Percentiles rank a stretch among this genome's conserved stretches.
phyloP scores from a whole-genome alignment of 768 basidiomycete species.

The Tephrocybe sp. region DNA sequence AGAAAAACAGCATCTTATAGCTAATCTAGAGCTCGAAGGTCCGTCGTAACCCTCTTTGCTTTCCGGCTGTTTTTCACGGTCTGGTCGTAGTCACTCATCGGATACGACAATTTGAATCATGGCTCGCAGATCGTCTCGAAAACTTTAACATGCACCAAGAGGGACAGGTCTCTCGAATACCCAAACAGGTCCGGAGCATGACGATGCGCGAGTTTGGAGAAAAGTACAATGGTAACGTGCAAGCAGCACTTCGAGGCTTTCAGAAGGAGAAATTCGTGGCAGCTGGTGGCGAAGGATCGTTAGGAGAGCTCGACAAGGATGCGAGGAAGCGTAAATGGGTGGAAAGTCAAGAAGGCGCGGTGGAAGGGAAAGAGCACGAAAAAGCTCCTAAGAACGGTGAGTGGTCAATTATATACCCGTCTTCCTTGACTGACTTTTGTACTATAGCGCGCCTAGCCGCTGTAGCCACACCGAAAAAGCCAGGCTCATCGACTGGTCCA shows the following conservation, averaged over 20 bases:
- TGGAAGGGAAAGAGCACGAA: constrained; percentile 29
- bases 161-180: constrained; percentile 69
- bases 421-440: constrained; percentile 15
- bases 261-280: constrained; percentile 61
- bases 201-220: constrained; percentile 76
- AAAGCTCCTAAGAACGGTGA: constrained; percentile 62
- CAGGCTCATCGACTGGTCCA: constrained; percentile 48
- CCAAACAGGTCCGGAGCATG: constrained; percentile 68
- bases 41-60: constrained; percentile 4
- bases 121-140: constrained; percentile 70
- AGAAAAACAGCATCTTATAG: constrained; percentile 72
- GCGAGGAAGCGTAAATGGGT: constrained; percentile 79
- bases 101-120: constrained; percentile 69
- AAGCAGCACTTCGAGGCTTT: constrained; percentile 64
- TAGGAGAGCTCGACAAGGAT: constrained; percentile 60
- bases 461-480: constrained; percentile 51
- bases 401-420: constrained; percentile 15
- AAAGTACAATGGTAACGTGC: constrained; percentile 75
- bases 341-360: constrained; percentile 53
- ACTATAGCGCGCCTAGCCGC: constrained; percentile 40
- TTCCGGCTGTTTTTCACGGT: neutral
- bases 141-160: constrained; percentile 76
- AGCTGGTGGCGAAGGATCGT: constrained; percentile 44
- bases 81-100: constrained; percentile 64
- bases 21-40: constrained; percentile 84